Evolutionary conservation across 1,284 basidiomycete genomes (phyloP), one percentile per base, ranked within the genome.

Genomic region (Cutaneotrichosporon spelunceum): DNA sequence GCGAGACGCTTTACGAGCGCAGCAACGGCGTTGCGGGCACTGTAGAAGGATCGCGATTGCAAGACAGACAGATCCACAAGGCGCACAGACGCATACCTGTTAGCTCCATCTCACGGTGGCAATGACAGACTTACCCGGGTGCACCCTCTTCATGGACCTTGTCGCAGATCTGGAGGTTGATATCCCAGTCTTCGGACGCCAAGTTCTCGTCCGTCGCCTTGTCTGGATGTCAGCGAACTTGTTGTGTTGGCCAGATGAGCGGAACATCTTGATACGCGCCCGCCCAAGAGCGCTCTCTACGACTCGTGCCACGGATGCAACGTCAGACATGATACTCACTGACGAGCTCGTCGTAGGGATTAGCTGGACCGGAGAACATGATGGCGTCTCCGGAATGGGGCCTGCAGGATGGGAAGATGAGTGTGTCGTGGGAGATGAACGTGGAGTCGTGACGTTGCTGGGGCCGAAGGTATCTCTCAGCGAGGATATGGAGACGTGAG

Each of bases 201-300:
- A 94, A 82, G 77, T 92, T 93, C 84, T 97, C 94, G 77, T 94
- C 91, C 19, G 94, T 97, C 29, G 94, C 91, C 81, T 95, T 93
- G 71, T 80, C 91, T 95, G 78, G 34, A 49, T n/a, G 62, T 57
- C 45, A 53, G 55, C 34, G 19, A 42, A 39, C 36, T 14, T 4
- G 36, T 13, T 14, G 7, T 24, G 9, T n/a, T 8, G 9, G 14
- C 14, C 19, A 21, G 13, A 33, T n/a, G 30, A 27, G 21, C 4
- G n/a, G 7, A 23, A 23, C 52, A 13, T n/a, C 44, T 11, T 26
- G 16, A 19, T 11, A 26, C 36, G 16, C 36, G 53, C 30, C 11
- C 47, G 14, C 33, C 53, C 16, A 57, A 71, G 27, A 10, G 10
- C 27, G 45, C 23, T 8, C 26, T 8, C 21, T 30, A 16, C 16